Percentiles rank a stretch among this genome's conserved stretches.
phyloP scores from a whole-genome alignment of 1,139 yeast species.

The Suhomyces guaymorum region DNA sequence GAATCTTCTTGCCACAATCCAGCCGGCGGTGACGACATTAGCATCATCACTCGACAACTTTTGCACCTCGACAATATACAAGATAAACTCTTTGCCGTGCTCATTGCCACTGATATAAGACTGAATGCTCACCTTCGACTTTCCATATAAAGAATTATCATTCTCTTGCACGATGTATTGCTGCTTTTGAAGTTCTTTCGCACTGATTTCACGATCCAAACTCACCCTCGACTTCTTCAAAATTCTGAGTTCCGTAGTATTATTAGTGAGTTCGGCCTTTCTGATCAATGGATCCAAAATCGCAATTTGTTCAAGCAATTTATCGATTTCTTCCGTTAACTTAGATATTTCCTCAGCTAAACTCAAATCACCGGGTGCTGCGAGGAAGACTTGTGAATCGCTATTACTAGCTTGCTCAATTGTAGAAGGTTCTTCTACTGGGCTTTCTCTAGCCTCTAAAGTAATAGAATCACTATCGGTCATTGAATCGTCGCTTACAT shows the following conservation, averaged over 20 bases:
- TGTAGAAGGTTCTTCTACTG: conserved; percentile 14
- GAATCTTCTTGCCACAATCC: conserved; percentile 88
- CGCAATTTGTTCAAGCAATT: conserved; percentile 59
- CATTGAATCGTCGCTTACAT: conserved; percentile 34
- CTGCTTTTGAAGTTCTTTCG: conserved; percentile 73
- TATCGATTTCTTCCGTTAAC: conserved; percentile 58
- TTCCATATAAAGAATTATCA: conserved; percentile 75
- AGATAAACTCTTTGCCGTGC: conserved; percentile 58
- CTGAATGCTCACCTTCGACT: conserved; percentile 64
- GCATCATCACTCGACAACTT: conserved; percentile 48
- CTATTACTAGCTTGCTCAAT: conserved; percentile 7
- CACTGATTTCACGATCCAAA: conserved; percentile 65
- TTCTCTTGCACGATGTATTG: conserved; percentile 83
- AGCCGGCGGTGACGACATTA: conserved; percentile 62
- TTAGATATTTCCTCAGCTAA: conserved; percentile 65
- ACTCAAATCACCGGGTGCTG: conserved; percentile 71
- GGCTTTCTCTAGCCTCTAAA: conserved; percentile 21
- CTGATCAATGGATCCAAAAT: conserved; percentile 65
- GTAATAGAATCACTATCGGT: conserved; percentile 35
- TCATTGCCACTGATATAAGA: conserved; percentile 63
- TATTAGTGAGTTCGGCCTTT: conserved; percentile 83
- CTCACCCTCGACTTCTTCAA: conserved; percentile 65
- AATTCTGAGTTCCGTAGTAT: conserved; percentile 65
- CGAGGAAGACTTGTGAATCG: conserved; percentile 42
- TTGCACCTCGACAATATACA: conserved; percentile 78